Evolutionary conservation across 176 grass and related monocot species (phyloP).

Genomic region (Oryza australiensis): DNA sequence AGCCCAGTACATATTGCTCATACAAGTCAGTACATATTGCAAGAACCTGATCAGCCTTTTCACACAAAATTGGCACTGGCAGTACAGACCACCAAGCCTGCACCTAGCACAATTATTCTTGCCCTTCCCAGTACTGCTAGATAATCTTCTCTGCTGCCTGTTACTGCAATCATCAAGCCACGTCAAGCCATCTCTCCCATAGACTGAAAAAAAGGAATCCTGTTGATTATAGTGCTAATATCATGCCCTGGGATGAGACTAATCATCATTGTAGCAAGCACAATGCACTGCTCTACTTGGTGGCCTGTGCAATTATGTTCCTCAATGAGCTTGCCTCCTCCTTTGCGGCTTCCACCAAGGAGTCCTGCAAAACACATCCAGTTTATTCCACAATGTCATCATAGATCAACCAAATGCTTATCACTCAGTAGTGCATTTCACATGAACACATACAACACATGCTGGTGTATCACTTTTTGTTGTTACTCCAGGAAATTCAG

Average conservation of each 20-base stretch:
- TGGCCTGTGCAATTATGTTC: slow-evolving; percentile 73
- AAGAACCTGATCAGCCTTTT: too few relatives aligned
- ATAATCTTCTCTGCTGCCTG: too few relatives aligned
- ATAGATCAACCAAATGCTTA: slow-evolving; percentile 27
- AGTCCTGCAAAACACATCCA: slow-evolving; percentile 46
- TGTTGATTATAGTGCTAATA: slow-evolving; percentile 30
- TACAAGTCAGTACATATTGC: too few relatives aligned
- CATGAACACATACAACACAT: slow-evolving; percentile 31
- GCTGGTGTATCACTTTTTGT: neutral
- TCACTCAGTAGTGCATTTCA: slow-evolving; percentile 37
- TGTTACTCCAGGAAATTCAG: neutral
- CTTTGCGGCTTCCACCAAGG: slow-evolving; percentile 67
- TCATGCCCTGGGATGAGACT: slow-evolving; percentile 24
- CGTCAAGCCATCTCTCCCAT: too few relatives aligned
- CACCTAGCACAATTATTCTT: too few relatives aligned
- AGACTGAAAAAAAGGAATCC: slow-evolving; percentile 7
- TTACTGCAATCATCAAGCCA: too few relatives aligned
- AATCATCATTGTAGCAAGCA: slow-evolving; percentile 36
- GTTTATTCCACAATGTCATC: slow-evolving; percentile 39
- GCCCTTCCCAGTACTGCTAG: too few relatives aligned
- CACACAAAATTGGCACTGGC: too few relatives aligned
- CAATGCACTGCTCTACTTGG: slow-evolving; percentile 59
- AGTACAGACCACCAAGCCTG: too few relatives aligned
- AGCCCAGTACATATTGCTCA: too few relatives aligned
- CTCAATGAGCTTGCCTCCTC: slow-evolving; percentile 63